Conservation (phyloP, 805 yeast genomes). For the Ogataea glucozyma region DNA sequence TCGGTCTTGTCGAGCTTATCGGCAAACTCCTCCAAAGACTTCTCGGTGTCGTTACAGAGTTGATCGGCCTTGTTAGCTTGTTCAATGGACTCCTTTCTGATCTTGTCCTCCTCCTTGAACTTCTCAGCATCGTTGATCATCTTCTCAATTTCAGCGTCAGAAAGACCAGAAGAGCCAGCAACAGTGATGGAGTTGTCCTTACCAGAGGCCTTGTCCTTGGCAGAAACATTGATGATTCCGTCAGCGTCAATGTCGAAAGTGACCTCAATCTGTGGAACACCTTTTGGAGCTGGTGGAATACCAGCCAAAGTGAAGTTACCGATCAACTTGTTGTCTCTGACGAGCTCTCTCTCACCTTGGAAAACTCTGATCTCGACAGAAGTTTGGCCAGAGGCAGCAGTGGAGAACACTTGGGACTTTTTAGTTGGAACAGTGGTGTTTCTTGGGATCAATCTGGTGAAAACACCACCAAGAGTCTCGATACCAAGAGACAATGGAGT, state of each 20-base stretch:
- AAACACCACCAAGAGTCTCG: slow-evolving; percentile 97
- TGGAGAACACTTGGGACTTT: slow-evolving; percentile 94
- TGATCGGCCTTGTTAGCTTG: slow-evolving; percentile 78
- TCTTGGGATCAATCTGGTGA: slow-evolving; percentile 87
- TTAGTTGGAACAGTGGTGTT: slow-evolving; percentile 96
- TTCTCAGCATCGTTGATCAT: slow-evolving; percentile 67
- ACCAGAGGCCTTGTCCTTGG: slow-evolving; percentile 76
- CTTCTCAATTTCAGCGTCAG: slow-evolving; percentile 64
- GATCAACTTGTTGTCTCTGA: slow-evolving; percentile 94
- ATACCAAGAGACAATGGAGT: slow-evolving; percentile 92
- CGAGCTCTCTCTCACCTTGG: slow-evolving; percentile 99
- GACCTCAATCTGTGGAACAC: slow-evolving; percentile 93
- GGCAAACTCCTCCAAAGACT: slow-evolving; percentile 74
- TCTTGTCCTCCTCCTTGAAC: slow-evolving; percentile 60
- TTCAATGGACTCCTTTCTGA: slow-evolving; percentile 61
- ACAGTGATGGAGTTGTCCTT: slow-evolving; percentile 75
- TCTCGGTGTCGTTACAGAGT: slow-evolving; percentile 83
- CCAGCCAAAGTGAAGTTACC: slow-evolving; percentile 96
- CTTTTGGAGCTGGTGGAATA: slow-evolving; percentile 94
- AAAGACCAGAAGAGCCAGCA: slow-evolving; percentile 66
- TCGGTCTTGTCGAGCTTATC: slow-evolving; percentile 56
- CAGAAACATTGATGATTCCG: slow-evolving; percentile 82
- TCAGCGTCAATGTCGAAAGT: slow-evolving; percentile 96
- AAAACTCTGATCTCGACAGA: slow-evolving; percentile 96
- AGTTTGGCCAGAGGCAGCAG: slow-evolving; percentile 96